phyloP scores from a whole-genome alignment of 2,329 filamentous ascomycete genomes.

The Gremmenia infestans region DNA sequence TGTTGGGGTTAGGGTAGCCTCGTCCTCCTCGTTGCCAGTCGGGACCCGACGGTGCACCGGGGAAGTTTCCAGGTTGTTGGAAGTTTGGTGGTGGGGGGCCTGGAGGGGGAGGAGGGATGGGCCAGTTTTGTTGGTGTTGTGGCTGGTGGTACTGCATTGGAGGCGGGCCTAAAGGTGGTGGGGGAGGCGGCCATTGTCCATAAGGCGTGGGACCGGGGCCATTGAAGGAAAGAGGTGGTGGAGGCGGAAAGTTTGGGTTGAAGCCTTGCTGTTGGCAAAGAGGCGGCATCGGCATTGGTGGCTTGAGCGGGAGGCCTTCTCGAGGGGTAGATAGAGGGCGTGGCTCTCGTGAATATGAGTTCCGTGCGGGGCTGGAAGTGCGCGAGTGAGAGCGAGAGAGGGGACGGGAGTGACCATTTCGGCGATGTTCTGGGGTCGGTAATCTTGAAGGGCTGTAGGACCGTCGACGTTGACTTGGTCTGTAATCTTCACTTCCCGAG shows the following conservation, averaged over 20 bases:
- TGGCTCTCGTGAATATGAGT: constrained; percentile 4
- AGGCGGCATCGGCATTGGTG: constrained; percentile 8
- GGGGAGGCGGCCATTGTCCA: constrained; percentile 10
- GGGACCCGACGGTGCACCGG: not conserved
- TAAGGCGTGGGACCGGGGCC: not conserved
- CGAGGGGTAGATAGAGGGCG: constrained; percentile 2
- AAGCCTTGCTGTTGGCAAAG: constrained; percentile 19
- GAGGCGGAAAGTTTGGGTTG: constrained; percentile 25
- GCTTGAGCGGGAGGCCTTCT: constrained; percentile 12
- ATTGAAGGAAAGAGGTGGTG: constrained; percentile 16
- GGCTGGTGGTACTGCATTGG: constrained; percentile 19
- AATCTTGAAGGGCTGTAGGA: constrained; percentile 31
- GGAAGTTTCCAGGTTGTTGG: constrained; percentile 15
- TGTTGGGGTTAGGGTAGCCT: constrained; percentile 18
- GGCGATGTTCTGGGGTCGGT: constrained; percentile 17
- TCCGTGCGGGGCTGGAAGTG: constrained; percentile 9
- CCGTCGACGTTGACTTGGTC: constrained; percentile 21
- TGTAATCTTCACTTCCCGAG: constrained; percentile 15
- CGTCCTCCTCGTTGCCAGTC: constrained; percentile 25
- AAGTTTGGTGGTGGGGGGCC: not conserved
- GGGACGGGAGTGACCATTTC: constrained; percentile 3
- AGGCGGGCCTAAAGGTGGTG: constrained; percentile 19
- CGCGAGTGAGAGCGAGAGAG: constrained; percentile 16
- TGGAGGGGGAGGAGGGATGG: constrained; percentile 22
- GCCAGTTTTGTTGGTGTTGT: constrained; percentile 12